These are phyloP conservation scores for rapeseed (Brassica napus) DNA, from an alignment of 345 rosid genomes.

Conservation along the genomic window DNA sequence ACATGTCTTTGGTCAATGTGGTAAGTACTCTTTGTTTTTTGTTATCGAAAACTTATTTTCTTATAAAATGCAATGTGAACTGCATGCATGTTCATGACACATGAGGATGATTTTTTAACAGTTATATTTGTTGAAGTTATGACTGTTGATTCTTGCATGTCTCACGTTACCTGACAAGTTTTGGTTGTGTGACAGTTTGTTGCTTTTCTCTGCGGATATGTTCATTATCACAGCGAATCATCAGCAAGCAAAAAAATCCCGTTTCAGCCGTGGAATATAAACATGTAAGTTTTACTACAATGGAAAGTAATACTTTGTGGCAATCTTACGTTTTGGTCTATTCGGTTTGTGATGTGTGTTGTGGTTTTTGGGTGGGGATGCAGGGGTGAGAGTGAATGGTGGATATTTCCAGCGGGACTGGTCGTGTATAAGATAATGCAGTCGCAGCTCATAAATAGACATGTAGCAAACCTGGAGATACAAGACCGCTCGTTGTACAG, in stretches of 20 bases:
- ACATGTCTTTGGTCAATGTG: conserved; percentile 80
- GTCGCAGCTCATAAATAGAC: conserved; percentile 93
- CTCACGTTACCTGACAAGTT: conserved; percentile 20
- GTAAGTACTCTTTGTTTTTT: conserved; percentile 51
- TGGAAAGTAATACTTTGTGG: neutral
- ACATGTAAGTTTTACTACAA: conserved; percentile 66
- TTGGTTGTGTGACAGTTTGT: conserved; percentile 58
- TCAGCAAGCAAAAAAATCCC: conserved; percentile 63
- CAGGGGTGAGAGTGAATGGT: conserved; percentile 99
- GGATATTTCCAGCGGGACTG: conserved; percentile 94
- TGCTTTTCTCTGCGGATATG: conserved; percentile 87
- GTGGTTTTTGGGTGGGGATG: conserved; percentile 28
- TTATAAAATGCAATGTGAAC: neutral
- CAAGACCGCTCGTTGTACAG: conserved; percentile 98
- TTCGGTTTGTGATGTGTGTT: conserved; percentile 13
- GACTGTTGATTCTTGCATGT: conserved; percentile 21
- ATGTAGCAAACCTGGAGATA: conserved; percentile 92
- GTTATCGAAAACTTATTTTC: conserved; percentile 5
- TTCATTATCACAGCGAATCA: conserved; percentile 67
- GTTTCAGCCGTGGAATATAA: conserved; percentile 93
- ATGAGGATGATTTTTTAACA: conserved; percentile 1
- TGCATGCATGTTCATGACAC: neutral
- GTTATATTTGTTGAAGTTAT: neutral
- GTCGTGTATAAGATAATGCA: conserved; percentile 87
- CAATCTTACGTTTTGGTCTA: conserved; percentile 3